Base-by-base conservation (phyloP, 2,329 filamentous ascomycete genomes). In the Colletotrichum trifolii region DNA sequence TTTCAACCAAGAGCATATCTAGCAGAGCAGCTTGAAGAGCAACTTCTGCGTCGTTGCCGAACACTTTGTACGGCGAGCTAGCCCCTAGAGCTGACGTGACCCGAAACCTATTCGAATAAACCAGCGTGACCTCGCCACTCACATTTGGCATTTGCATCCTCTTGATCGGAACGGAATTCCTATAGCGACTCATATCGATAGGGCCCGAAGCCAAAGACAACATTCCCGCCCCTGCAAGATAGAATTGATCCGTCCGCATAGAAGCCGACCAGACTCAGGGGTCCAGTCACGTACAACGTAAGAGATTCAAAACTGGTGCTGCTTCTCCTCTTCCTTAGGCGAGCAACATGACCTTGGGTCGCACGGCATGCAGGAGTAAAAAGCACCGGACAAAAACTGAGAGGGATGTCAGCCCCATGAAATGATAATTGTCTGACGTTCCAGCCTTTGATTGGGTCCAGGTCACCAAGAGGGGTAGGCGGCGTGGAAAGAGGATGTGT, bases 321-420 rank as follows among this genome's bases (percentile, higher is more conserved):
- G 25, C 34, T 38, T 46, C 13, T 40, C 33, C n/a, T 15, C 40
- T 11, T 8, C 7, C 34, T 9, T 36, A 53, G 36, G 54, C 36
- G 36, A 60, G 55, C 40, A 54, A 38, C 54, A 60, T 46, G 42
- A 38, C 3, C 33, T 48, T 25, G 38, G 12, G 49, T 64, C 17
- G 35, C 49, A 54, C 60, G 15, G 6, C 55, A 38, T 39, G 8
- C 11, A 43, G 12, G 12, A 17, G 42, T 25, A n/a, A 9, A 38
- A 53, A 63, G n/a, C 25, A 42, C 38, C n/a, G 25, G 38, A 43
- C 38, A 35, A 50, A 35, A 25, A 52, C 48, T 47, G n/a, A 17
- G 39, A 53, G 48, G 46, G 48, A 36, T 34, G 25, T 58, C 55
- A 50, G 46, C 46, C 46, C 46, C n/a, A 17, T 12, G 38, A 58